Evolutionary conservation across 352 stramenopile species (phyloP).

Genomic region (Thalassiosira mediterranea): DNA sequence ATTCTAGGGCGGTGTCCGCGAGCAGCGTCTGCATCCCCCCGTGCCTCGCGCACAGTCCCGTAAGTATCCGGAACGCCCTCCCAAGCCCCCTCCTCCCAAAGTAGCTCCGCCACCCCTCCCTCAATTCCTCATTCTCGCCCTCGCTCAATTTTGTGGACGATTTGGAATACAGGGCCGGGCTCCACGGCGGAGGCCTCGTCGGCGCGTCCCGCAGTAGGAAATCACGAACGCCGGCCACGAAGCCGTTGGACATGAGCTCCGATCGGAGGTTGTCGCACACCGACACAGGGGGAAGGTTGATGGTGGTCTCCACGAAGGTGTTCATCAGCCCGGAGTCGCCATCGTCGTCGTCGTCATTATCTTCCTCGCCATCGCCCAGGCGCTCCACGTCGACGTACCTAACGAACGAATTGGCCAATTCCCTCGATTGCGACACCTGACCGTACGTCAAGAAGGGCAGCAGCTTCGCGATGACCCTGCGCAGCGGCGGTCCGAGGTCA

Average conservation of each 20-base stretch:
- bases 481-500: constrained; percentile 65
- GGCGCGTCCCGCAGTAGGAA: constrained; percentile 71
- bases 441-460: constrained; percentile 83
- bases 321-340: constrained; percentile 63
- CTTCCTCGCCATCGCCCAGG: constrained; percentile 31
- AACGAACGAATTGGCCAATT: constrained; percentile 73
- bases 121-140: constrained; percentile 17
- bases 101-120: constrained; percentile 67
- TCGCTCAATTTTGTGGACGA: constrained; percentile 16
- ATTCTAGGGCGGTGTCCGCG: background rate
- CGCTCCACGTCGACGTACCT: constrained; percentile 61
- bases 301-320: constrained; percentile 79
- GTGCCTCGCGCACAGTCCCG: constrained; percentile 68
- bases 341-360: constrained; percentile 21
- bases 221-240: constrained; percentile 53
- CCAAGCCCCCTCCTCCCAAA: constrained; percentile 61
- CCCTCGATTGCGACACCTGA: constrained; percentile 60
- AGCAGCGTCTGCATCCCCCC: constrained; percentile 60
- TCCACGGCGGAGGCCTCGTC: constrained; percentile 67
- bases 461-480: constrained; percentile 80
- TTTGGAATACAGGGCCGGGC: constrained; percentile 66
- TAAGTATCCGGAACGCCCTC: constrained; percentile 73
- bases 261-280: constrained; percentile 76
- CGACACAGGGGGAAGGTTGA: constrained; percentile 71
- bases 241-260: constrained; percentile 71